Percentiles rank a stretch among this genome's conserved stretches.
Conservation (phyloP, 2,329 filamentous ascomycete genomes). For the Venturia pyrina region DNA sequence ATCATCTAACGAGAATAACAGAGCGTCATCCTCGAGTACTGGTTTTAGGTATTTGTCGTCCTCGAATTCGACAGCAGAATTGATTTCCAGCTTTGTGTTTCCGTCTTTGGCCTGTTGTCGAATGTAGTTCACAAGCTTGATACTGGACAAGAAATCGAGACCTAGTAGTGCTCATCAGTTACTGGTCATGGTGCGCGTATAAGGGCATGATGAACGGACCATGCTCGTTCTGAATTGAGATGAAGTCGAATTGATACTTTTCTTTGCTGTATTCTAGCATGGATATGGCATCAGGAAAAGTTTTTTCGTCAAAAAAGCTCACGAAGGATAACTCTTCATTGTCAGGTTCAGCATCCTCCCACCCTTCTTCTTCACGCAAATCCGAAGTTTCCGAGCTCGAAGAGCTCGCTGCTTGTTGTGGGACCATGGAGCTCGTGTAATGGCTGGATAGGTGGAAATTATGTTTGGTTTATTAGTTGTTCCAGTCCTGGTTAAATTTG, state of each 20-base stretch:
- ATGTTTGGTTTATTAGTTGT: neutral
- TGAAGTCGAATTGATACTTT: conserved; percentile 32
- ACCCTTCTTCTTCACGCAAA: conserved; percentile 21
- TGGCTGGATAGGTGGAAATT: neutral
- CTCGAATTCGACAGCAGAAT: conserved; percentile 53
- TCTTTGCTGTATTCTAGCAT: conserved; percentile 29
- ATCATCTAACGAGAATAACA: conserved; percentile 82
- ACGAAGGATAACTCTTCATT: conserved; percentile 27
- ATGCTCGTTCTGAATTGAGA: conserved; percentile 23
- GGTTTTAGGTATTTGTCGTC: conserved; percentile 76
- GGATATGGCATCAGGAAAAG: conserved; percentile 21
- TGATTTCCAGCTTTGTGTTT: conserved; percentile 41
- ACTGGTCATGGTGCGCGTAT: neutral
- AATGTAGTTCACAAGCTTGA: conserved; percentile 41
- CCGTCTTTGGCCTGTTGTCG: conserved; percentile 31
- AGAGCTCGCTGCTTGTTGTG: neutral
- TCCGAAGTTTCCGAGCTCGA: conserved; percentile 4
- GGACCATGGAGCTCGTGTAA: neutral
- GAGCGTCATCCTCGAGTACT: conserved; percentile 76
- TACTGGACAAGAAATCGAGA: conserved; percentile 34
- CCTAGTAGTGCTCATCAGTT: conserved; percentile 18
- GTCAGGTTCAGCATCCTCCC: conserved; percentile 34
- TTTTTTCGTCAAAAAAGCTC: conserved; percentile 31
- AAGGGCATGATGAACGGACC: conserved; percentile 20
- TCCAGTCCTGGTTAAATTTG: neutral